phyloP scores from a whole-genome alignment of 2,329 filamentous ascomycete species.

The Talaromyces rugulosus region DNA sequence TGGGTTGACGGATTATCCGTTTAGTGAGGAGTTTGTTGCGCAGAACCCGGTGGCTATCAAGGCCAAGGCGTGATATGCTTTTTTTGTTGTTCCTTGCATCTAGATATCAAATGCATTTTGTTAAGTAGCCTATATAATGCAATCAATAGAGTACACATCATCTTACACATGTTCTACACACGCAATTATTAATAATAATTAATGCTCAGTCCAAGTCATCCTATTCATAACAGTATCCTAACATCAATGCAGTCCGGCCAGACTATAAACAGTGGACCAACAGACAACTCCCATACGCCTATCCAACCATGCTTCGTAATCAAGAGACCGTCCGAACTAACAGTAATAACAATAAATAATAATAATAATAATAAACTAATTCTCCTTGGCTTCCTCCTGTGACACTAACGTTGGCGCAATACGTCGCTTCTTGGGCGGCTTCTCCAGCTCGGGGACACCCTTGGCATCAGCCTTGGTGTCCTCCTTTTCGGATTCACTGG shows the following conservation, averaged over 20 bases:
- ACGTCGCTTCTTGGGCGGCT: conserved; percentile 63
- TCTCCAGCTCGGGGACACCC: conserved; percentile 19
- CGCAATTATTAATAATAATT: too few relatives aligned
- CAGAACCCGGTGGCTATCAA: background rate
- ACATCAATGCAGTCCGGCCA: background rate
- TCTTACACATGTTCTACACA: background rate
- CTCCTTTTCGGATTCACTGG: conserved; percentile 44
- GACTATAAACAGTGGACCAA: background rate
- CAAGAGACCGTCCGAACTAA: background rate
- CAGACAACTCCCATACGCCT: background rate
- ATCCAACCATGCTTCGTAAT: background rate
- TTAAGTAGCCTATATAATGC: background rate
- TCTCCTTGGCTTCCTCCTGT: background rate
- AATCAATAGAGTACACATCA: background rate
- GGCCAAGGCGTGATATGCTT: background rate
- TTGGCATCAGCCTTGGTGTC: conserved; percentile 27
- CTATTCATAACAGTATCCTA: background rate
- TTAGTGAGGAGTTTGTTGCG: conserved; percentile 24
- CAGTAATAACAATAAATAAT: background rate
- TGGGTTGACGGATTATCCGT: conserved; percentile 31
- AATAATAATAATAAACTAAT: background rate
- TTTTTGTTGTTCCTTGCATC: background rate
- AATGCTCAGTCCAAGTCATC: background rate
- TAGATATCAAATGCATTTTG: background rate
- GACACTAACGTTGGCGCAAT: conserved; percentile 65